phyloP scores from a whole-genome alignment of 331 rosid genomes.

The Cydonia oblonga region DNA sequence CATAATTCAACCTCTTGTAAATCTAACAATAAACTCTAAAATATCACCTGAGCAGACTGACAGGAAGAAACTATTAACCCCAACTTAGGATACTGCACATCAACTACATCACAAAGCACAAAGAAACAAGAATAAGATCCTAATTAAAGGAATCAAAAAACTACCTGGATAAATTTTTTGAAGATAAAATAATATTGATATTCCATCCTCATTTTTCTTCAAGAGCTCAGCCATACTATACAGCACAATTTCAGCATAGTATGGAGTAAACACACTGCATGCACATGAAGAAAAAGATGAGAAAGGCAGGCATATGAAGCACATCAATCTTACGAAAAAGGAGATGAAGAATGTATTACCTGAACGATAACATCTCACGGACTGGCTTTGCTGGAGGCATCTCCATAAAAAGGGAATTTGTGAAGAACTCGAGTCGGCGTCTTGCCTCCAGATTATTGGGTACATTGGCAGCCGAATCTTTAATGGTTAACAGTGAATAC shows the following conservation, averaged over 20 bases:
- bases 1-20: not conserved
- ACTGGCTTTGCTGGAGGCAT: constrained; percentile 78
- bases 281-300: constrained; percentile 14
- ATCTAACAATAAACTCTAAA: not conserved
- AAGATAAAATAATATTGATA: constrained; percentile 78
- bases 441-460: constrained; percentile 92
- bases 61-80: not conserved
- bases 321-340: constrained; percentile 1
- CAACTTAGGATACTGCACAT: not conserved
- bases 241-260: constrained; percentile 86
- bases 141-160: not conserved
- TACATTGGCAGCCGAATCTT: constrained; percentile 83
- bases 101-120: not conserved
- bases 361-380: constrained; percentile 73
- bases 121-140: not conserved
- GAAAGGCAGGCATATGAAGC: constrained; percentile 10
- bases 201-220: constrained; percentile 93
- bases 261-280: constrained; percentile 93
- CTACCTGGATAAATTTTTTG: constrained; percentile 91
- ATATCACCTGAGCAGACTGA: not conserved
- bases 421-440: constrained; percentile 70
- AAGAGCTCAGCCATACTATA: constrained; percentile 72
- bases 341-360: constrained; percentile 26
- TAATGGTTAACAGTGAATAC: constrained; percentile 64
- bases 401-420: constrained; percentile 89